phyloP scores from a whole-genome alignment of 2,329 filamentous ascomycete genomes.

The Colletotrichum abscissum region DNA sequence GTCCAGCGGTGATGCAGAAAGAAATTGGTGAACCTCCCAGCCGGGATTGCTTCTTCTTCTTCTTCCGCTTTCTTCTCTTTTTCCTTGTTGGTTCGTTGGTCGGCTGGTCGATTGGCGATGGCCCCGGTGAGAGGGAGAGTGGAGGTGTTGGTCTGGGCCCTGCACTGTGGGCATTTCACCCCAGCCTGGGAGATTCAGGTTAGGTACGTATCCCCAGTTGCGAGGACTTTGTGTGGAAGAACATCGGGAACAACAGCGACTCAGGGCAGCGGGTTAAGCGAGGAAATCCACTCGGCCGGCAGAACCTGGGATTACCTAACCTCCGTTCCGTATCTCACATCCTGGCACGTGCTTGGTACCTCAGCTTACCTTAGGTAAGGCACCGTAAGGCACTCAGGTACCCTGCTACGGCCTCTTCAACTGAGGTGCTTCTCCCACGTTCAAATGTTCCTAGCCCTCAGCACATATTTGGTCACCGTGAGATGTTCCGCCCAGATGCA shows the following conservation, averaged over 20 bases:
- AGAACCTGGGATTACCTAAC: not conserved
- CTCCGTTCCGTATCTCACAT: not conserved
- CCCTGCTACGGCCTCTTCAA: too few species aligned
- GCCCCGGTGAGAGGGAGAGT: not conserved
- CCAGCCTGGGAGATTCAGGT: not conserved
- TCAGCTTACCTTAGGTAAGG: too few species aligned
- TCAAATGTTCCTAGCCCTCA: too few species aligned
- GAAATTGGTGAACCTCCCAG: not conserved
- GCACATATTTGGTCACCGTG: not conserved
- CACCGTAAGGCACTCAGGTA: too few species aligned
- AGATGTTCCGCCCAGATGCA: not conserved
- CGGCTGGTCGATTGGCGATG: too few species aligned
- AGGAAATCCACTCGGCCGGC: slow-evolving; percentile 10
- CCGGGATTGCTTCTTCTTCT: not conserved
- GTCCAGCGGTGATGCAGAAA: too few species aligned
- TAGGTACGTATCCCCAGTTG: not conserved
- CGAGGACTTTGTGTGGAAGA: not conserved
- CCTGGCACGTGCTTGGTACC: too few species aligned
- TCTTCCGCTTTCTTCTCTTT: too few species aligned
- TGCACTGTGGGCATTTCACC: not conserved
- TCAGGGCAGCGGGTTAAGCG: slow-evolving; percentile 2
- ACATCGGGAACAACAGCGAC: not conserved
- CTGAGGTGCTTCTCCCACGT: too few species aligned
- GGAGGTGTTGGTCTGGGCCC: not conserved
- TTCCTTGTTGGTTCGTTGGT: not conserved